Evolutionary conservation across 2,329 filamentous ascomycete genomes (phyloP), one percentile per base, ranked within the genome.

Genomic region (Botrytis fragariae): DNA sequence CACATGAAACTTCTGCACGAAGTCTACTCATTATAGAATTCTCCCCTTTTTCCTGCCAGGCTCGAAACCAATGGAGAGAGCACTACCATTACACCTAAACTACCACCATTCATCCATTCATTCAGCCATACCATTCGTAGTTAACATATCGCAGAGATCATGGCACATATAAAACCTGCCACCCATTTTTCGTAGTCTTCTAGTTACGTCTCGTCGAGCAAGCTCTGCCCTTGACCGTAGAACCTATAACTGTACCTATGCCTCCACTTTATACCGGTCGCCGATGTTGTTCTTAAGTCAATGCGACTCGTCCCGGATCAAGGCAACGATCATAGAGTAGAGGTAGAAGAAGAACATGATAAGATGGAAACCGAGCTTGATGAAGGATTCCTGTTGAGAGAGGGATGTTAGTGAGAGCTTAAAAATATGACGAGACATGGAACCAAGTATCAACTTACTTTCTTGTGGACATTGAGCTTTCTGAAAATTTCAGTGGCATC

Each of bases 331-430:
- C 79, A 80, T 80, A 20, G 77, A 97, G 89, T 97, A 97, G 73
- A 73, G 72, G 86, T 99, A 99, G 90, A 98, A 99, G 91, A 99
- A 99, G 90, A 99, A 99, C 94, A 99, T 98, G 85, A 99, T 84
- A 75, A 99, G 87, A 84, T 99, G 96, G 88, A 99, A 99, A 73
- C 95, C 96, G 61, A 99, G 93, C 87, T 99, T 99, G 86, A 96
- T 91, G 84, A 99, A 99, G 0, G 96, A 98, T 90, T 99, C 96
- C 95, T 97, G 72, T 25, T 25, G 20, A 35, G 18, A 72, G 32
- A 75, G 37, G 45, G 22, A 45, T 8, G 14, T 44, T 60, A 74
- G 54, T 35, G 73, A 69, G 73, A 59, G 44, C 57, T 63, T 59
- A 4, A 10, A 7, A 6, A 25, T 22, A 35, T 10, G 8, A 45